Percentiles rank a stretch among this genome's conserved stretches.
Evolutionary conservation across 164 flowering plant genomes (phyloP).

Genomic region (Vitis rupestris): DNA sequence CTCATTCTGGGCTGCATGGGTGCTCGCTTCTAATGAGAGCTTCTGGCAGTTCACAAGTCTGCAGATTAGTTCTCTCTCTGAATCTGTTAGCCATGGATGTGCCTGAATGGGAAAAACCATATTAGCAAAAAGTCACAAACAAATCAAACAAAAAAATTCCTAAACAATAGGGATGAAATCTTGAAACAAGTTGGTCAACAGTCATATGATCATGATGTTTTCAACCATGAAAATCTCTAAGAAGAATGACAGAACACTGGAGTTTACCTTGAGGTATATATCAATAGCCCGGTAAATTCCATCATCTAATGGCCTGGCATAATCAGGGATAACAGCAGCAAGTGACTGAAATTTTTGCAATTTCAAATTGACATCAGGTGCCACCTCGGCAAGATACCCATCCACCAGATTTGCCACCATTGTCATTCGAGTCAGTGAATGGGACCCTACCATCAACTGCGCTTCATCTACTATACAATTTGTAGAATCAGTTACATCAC

Average conservation of each 20-base stretch:
- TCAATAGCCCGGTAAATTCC: slow-evolving; percentile 84
- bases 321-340: slow-evolving; percentile 71
- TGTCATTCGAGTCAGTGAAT: slow-evolving; percentile 53
- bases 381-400: slow-evolving; percentile 75
- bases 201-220: too few relatives aligned
- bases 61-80: slow-evolving; percentile 68
- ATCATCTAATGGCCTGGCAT: slow-evolving; percentile 74
- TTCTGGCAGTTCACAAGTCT: slow-evolving; percentile 78
- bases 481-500: slow-evolving; percentile 21
- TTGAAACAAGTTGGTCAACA: too few relatives aligned
- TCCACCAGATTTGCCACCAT: slow-evolving; percentile 77
- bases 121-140: neutral
- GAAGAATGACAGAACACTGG: too few relatives aligned
- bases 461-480: slow-evolving; percentile 46
- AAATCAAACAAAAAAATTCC: neutral
- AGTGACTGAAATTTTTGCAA: slow-evolving; percentile 63
- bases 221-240: too few relatives aligned
- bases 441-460: slow-evolving; percentile 43
- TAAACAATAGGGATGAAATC: neutral
- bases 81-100: slow-evolving; percentile 67
- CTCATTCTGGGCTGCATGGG: slow-evolving; percentile 78
- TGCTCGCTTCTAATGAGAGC: slow-evolving; percentile 71
- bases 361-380: slow-evolving; percentile 72
- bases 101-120: slow-evolving; percentile 35
- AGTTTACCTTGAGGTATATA: slow-evolving; percentile 71